Evolutionary conservation across 2,329 filamentous ascomycete genomes (phyloP), one percentile per base, ranked within the genome.

Genomic region (Herpotrichia juniperi): DNA sequence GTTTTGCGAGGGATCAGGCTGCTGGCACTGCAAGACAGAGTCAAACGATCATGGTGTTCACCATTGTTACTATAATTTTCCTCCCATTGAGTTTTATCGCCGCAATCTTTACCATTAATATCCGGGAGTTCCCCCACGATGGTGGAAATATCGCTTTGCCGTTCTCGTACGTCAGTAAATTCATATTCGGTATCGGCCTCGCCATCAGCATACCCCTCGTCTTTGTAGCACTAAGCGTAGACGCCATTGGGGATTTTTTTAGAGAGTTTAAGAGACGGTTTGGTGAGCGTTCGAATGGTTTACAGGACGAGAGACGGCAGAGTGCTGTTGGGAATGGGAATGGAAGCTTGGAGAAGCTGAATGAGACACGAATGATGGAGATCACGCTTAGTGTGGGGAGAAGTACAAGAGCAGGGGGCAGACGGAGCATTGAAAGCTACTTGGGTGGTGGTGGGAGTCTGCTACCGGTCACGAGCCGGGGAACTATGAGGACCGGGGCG

Each of bases 1-100:
- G 85, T 2, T 87, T 83, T 46, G 80, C 82, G 0, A 76, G 81
- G 16, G 83, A 87, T 44, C 84, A 87, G 66, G 85, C 86, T 0
- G 79, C 82, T 2, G 81, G 82, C 1, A 86, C 85, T 0, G 82
- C 84, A 1, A 76, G 80, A 7, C 78, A 87, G 71, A 80, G 53
- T 12, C 81, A 81, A 50, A 83, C 80, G 0, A 79, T 84, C 54
- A 81, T 84, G 78, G 79, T 84, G 7, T 84, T 85, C 61, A 85
- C 82, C 3, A 79, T 84, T 40, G 82, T 84, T 2, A 85, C 82
- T 0, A 83, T 84, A 51, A 75, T 84, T 22, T 85, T 85, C 64
- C 69, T 84, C 0, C 82, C 82, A 0, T 57, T 84, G 3, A 80
- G 77, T 1, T 84, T 85, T 65, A 82, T 85, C 51, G 76, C 81